A percentile compares a stretch with the other conserved stretches of the same genome.
Conservation (phyloP, 176 grass and related monocot genomes). For the Secale cereale region DNA sequence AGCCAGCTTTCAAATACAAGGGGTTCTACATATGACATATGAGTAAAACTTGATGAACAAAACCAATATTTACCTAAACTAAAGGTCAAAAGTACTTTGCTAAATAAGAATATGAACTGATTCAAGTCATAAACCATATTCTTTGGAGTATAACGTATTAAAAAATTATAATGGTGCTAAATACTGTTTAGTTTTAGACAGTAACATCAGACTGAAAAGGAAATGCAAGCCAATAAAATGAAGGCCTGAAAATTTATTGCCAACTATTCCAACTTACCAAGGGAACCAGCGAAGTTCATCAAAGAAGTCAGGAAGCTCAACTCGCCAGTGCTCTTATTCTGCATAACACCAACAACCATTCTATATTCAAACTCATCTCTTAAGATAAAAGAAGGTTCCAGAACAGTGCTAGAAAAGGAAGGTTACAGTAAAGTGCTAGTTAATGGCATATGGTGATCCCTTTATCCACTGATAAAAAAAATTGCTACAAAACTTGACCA, state of each 20-base stretch:
- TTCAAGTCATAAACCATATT: background rate
- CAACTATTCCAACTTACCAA: conserved; percentile 49
- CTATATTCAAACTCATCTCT: conserved; percentile 16
- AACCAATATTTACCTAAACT: background rate
- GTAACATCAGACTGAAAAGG: background rate
- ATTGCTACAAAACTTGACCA: background rate
- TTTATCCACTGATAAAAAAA: background rate
- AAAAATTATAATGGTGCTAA: background rate
- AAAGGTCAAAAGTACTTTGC: background rate
- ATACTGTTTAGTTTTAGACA: background rate
- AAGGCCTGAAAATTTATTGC: background rate
- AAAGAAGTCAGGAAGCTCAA: conserved; percentile 90
- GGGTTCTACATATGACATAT: background rate
- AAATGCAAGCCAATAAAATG: background rate
- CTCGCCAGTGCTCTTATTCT: conserved; percentile 95
- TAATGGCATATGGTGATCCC: background rate
- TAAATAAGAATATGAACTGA: conserved; percentile 9
- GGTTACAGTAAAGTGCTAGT: background rate
- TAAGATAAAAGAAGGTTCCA: background rate
- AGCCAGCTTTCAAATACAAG: conserved; percentile 1
- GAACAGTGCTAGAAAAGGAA: background rate
- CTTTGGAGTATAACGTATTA: background rate
- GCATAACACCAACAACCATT: conserved; percentile 29
- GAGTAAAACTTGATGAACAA: background rate
- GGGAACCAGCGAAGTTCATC: conserved; percentile 91